Conservation (phyloP, 2,329 filamentous ascomycete genomes). For the Clonostachys rosea region DNA sequence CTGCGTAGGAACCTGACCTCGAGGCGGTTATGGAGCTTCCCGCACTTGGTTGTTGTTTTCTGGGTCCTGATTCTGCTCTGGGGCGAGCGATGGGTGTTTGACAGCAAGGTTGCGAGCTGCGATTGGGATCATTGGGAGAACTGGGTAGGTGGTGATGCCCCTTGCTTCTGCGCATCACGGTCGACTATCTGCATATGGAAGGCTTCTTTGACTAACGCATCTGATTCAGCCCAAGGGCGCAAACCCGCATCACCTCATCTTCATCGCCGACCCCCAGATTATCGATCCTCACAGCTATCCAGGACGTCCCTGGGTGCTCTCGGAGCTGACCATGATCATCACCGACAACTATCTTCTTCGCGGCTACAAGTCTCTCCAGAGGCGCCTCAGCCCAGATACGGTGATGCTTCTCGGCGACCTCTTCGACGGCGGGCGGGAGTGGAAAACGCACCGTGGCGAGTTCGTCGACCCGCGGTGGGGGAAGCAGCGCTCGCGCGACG, state of each 20-base stretch:
- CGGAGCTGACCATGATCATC: slow-evolving; percentile 49
- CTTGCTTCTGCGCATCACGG: too few relatives aligned
- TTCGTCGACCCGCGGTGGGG: slow-evolving; percentile 58
- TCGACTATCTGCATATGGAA: too few relatives aligned
- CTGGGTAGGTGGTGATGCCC: slow-evolving; percentile 60
- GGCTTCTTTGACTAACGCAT: not conserved
- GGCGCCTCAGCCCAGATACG: slow-evolving; percentile 74
- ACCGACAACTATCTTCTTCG: slow-evolving; percentile 89
- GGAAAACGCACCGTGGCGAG: slow-evolving; percentile 66
- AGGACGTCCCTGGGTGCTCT: slow-evolving; percentile 62
- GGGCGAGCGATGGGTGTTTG: slow-evolving; percentile 79
- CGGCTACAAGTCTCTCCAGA: slow-evolving; percentile 75
- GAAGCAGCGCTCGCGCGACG: slow-evolving; percentile 40
- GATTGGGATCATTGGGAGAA: slow-evolving; percentile 85
- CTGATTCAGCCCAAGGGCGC: slow-evolving; percentile 64
- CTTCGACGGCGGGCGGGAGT: slow-evolving; percentile 94
- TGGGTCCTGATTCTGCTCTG: slow-evolving; percentile 79
- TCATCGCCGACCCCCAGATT: slow-evolving; percentile 87
- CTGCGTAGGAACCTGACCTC: slow-evolving; percentile 38
- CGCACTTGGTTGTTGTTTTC: slow-evolving; percentile 62
- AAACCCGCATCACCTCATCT: slow-evolving; percentile 75
- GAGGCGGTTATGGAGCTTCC: slow-evolving; percentile 54
- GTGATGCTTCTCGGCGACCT: slow-evolving; percentile 90
- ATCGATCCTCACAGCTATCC: slow-evolving; percentile 95
- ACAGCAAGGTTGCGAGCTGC: slow-evolving; percentile 65